phyloP scores from a whole-genome alignment of 148 eudicot genomes.

The Camellia lanceoleosa region DNA sequence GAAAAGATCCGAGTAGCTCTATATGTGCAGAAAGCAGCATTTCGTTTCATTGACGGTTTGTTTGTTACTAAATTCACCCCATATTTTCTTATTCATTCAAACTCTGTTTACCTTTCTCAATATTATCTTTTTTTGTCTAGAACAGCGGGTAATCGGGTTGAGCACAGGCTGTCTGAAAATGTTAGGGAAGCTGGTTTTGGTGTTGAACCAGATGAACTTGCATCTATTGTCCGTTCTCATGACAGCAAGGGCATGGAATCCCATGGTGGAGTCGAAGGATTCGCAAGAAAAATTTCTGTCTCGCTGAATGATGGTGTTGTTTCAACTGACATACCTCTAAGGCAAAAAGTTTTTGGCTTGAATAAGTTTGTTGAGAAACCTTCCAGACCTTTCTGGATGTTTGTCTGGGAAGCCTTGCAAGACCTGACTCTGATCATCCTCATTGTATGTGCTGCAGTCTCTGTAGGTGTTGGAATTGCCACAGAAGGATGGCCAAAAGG shows the following conservation, averaged over 20 bases:
- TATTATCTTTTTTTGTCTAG: constrained; percentile 2
- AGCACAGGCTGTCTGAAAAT: constrained; percentile 40
- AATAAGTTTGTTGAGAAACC: constrained; percentile 62
- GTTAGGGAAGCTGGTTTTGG: constrained; percentile 51
- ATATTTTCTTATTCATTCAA: neutral
- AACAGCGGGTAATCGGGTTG: constrained; percentile 42
- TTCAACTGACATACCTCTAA: constrained; percentile 27
- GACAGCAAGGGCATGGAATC: constrained; percentile 29
- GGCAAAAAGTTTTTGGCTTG: constrained; percentile 52
- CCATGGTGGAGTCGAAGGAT: constrained; percentile 60
- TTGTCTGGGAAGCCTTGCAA: constrained; percentile 83
- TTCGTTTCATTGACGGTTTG: constrained; percentile 76
- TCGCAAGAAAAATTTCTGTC: constrained; percentile 41
- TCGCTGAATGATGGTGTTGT: constrained; percentile 41
- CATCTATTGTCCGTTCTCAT: constrained; percentile 48
- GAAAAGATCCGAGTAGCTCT: constrained; percentile 76
- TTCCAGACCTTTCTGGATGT: constrained; percentile 52
- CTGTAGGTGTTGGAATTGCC: constrained; percentile 68
- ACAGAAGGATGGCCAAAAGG: constrained; percentile 90
- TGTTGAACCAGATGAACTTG: constrained; percentile 65
- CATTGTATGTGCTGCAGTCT: constrained; percentile 69
- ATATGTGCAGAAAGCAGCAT: constrained; percentile 76
- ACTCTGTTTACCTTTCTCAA: neutral
- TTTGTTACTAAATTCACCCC: neutral
- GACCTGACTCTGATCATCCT: constrained; percentile 75